Evolutionary conservation across 2,329 filamentous ascomycete species (phyloP).

Genomic region (Fusarium sp.): DNA sequence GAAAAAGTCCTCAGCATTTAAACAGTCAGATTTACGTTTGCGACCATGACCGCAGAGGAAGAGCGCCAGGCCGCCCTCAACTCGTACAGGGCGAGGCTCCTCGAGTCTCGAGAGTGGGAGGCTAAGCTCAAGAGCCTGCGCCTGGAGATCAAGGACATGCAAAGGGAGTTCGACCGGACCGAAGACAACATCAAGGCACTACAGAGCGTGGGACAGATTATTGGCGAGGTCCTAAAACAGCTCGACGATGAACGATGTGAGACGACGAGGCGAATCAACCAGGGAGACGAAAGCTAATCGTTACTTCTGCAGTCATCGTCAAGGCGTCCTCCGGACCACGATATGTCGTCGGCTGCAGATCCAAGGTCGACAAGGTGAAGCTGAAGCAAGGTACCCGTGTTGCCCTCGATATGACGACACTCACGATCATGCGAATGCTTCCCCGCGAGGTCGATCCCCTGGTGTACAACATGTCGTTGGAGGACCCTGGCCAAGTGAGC

Average conservation of each 20-base stretch:
- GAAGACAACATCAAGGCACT: slow-evolving; percentile 99
- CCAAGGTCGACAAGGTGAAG: slow-evolving; percentile 97
- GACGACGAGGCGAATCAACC: slow-evolving; percentile 47
- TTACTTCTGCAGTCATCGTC: slow-evolving; percentile 80
- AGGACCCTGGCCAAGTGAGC: slow-evolving; percentile 97
- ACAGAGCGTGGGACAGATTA: slow-evolving; percentile 99
- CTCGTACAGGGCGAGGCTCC: slow-evolving; percentile 82
- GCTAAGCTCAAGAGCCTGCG: slow-evolving; percentile 95
- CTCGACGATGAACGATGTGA: slow-evolving; percentile 98
- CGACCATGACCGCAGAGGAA: slow-evolving; percentile 64
- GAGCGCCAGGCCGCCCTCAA: slow-evolving; percentile 78
- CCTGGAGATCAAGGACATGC: slow-evolving; percentile 94
- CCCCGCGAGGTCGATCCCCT: slow-evolving; percentile 97
- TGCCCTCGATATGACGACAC: slow-evolving; percentile 98
- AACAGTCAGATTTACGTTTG: slow-evolving; percentile 9
- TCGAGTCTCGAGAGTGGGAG: slow-evolving; percentile 99
- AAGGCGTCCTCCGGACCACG: slow-evolving; percentile 97
- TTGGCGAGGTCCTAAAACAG: slow-evolving; percentile 98
- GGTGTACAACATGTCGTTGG: slow-evolving; percentile 99
- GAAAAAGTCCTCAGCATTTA: background rate
- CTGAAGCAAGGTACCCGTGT: slow-evolving; percentile 98
- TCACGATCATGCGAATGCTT: slow-evolving; percentile 99
- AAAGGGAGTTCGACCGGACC: slow-evolving; percentile 95
- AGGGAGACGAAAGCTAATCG: slow-evolving; percentile 33
- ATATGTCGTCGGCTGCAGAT: slow-evolving; percentile 98